Base-by-base conservation (phyloP, 164 flowering plant species). In the Liriodendron chinense region DNA sequence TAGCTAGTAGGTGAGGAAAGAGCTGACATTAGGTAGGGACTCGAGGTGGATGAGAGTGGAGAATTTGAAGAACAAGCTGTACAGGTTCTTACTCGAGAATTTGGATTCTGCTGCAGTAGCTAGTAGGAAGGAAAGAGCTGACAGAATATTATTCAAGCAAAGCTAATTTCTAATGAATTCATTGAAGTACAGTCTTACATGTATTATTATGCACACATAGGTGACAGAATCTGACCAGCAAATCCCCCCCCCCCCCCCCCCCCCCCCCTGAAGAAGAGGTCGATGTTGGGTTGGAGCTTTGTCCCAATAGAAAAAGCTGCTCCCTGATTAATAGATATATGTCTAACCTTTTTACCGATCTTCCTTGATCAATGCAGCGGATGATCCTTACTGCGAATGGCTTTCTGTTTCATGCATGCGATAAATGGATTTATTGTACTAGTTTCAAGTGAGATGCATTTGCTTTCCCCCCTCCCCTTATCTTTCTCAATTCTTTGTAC, bases 81-180 rank as follows among this genome's bases (percentile, higher is more conserved):
- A 84, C 48, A 66, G 69, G 48, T 91, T 91, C 69, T 70, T 91
- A 53, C 85, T 89, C 20, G 88, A 87, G 75, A 86, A 84, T 81
- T 83, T 88, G 65, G 86, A 84, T 67, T 80, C 80, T 4, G 63
- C 84, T 20, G 59, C 65, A 50, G 71, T 49, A 57, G 61, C 84
- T 67, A 71, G 76, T 57, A 73, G 75, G 49, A 70, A 26, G 53
- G 72, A 70, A 21, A n/a, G 24, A 43, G 61, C 68, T 77, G 56
- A 67, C 43, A 71, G 71, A 66, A 20, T 22, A 62, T 0, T 16
- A 28, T 13, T 49, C 47, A 70, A 1, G 72, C 6, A 20, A 20
- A 20, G 47, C 34, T 68, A 34, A 48, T 22, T 9, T 47, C 22
- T 71, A 21, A 59, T 50, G 68, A 65, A 78, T 50, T 65, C 25